phyloP scores from a whole-genome alignment of 768 basidiomycete genomes.

The Serendipita sp. region DNA sequence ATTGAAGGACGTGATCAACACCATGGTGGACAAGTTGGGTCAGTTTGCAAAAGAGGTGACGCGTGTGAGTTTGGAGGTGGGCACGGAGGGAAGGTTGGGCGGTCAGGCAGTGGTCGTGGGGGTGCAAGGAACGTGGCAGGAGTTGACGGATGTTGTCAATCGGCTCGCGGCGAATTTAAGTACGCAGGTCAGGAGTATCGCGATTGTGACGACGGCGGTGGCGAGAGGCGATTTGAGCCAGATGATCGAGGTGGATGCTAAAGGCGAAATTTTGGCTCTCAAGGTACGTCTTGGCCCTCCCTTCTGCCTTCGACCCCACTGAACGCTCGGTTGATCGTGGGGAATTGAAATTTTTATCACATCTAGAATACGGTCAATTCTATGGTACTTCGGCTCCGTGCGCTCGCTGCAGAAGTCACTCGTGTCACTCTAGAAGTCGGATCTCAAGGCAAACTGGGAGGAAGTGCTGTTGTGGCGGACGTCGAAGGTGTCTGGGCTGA shows the following conservation, averaged over 20 bases:
- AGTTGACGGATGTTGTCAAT: constrained; percentile 34
- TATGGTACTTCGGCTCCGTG: constrained; percentile 29
- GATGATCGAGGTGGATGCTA: constrained; percentile 72
- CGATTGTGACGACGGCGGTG: constrained; percentile 75
- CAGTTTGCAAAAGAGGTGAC: constrained; percentile 89
- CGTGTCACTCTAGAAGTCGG: constrained; percentile 76
- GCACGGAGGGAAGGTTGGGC: constrained; percentile 28
- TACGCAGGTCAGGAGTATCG: constrained; percentile 70
- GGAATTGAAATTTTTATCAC: constrained; percentile 6
- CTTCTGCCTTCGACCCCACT: too few species aligned
- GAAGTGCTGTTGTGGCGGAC: constrained; percentile 74
- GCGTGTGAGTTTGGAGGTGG: constrained; percentile 31
- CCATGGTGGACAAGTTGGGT: constrained; percentile 57
- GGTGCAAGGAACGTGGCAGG: constrained; percentile 27
- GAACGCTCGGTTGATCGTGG: too few species aligned
- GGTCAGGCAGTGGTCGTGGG: constrained; percentile 26
- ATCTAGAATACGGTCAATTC: constrained; percentile 16
- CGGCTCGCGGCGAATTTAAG: constrained; percentile 70
- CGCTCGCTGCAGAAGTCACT: constrained; percentile 68
- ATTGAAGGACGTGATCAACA: constrained; percentile 64
- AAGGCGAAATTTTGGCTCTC: constrained; percentile 24
- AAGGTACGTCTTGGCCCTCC: constrained; percentile 19
- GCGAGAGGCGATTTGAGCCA: constrained; percentile 82
- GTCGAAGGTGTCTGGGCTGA: constrained; percentile 89
- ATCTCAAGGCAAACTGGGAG: constrained; percentile 76